phyloP scores from a whole-genome alignment of 805 yeast genomes.

The Dipodascus albidus region DNA sequence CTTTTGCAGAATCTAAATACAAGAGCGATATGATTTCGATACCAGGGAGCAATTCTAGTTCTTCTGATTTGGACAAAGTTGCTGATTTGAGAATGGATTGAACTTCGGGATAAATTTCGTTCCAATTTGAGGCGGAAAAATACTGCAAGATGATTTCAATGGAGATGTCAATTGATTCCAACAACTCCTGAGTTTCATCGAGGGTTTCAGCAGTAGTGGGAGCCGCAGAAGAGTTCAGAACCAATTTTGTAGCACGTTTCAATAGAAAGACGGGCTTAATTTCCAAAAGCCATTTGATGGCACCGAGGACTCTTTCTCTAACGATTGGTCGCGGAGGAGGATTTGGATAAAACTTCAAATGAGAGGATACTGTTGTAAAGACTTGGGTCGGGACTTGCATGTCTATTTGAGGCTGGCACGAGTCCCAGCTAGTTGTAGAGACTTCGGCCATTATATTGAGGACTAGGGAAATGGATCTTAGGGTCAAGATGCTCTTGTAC shows the following conservation, averaged over 20 bases:
- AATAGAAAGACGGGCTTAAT: not conserved
- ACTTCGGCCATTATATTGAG: not conserved
- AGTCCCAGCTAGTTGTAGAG: not conserved
- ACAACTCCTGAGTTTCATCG: not conserved
- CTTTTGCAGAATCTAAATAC: constrained; percentile 29
- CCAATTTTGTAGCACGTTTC: not conserved
- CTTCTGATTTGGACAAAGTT: constrained; percentile 27
- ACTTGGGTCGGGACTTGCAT: not conserved
- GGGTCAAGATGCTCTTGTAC: not conserved
- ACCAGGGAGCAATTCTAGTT: constrained; percentile 30
- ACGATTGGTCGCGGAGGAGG: not conserved
- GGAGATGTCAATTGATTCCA: not conserved
- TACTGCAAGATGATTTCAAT: not conserved
- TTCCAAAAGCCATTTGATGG: not conserved
- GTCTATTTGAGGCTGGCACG: not conserved
- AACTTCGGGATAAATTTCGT: constrained; percentile 25
- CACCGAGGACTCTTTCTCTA: not conserved
- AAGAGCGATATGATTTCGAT: constrained; percentile 36
- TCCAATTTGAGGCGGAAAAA: constrained; percentile 33
- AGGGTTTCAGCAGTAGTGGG: not conserved
- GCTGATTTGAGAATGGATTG: constrained; percentile 18
- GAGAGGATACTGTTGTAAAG: not conserved
- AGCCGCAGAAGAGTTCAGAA: not conserved
- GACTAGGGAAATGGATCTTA: not conserved
- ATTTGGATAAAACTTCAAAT: not conserved